phyloP scores from a whole-genome alignment of 129 eudicot genomes.

The Arctium minus region DNA sequence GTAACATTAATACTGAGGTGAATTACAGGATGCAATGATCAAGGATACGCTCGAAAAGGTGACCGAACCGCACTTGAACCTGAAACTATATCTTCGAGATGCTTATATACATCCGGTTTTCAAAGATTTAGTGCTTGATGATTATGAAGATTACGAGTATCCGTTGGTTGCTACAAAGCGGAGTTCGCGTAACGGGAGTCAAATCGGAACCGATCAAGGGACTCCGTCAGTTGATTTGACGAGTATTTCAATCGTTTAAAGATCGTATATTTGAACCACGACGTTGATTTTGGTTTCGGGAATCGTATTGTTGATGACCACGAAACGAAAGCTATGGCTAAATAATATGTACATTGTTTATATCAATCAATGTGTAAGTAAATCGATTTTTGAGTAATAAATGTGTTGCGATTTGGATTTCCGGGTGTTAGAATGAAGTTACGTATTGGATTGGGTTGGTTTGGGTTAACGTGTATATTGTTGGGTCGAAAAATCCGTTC shows the following conservation, averaged over 20 bases:
- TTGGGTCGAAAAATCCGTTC: too few relatives aligned
- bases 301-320: not conserved
- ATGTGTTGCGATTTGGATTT: too few relatives aligned
- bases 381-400: too few relatives aligned
- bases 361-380: not conserved
- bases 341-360: not conserved
- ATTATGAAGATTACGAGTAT: conserved; percentile 61
- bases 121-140: conserved; percentile 43
- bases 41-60: conserved; percentile 89
- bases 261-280: not conserved
- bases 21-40: conserved; percentile 84
- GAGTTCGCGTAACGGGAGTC: conserved; percentile 41
- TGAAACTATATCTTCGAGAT: conserved; percentile 65
- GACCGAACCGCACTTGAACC: conserved; percentile 70
- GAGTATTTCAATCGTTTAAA: conserved; percentile 22
- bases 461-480: too few relatives aligned
- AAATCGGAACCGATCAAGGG: conserved; percentile 25
- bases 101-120: conserved; percentile 85
- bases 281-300: not conserved
- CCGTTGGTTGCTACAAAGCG: conserved; percentile 81
- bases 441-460: too few relatives aligned
- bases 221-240: conserved; percentile 31
- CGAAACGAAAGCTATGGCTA: not conserved
- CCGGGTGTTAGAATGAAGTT: too few relatives aligned
- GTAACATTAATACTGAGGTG: conserved; percentile 39